Evolutionary conservation across 352 stramenopile species (phyloP).

Genomic region (Globisporangium lucens): DNA sequence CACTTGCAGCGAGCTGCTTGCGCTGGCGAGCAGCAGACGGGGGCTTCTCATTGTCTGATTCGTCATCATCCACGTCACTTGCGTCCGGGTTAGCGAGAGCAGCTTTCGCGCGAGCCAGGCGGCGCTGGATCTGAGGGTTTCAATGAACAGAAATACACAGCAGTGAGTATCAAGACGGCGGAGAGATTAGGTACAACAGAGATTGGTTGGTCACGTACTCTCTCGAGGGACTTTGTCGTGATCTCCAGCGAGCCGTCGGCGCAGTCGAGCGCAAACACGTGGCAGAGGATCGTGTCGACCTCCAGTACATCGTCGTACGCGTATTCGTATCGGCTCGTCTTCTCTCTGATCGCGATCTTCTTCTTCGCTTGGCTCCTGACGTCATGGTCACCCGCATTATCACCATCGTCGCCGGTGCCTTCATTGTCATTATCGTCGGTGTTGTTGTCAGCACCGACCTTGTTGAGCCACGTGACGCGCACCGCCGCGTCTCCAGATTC

Average conservation of each 20-base stretch:
- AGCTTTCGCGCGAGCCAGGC: conserved; percentile 1
- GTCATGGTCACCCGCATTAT: too few relatives aligned
- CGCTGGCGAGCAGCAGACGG: neutral
- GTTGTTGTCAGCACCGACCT: conserved; percentile 3
- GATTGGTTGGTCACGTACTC: conserved; percentile 25
- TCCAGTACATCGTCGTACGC: conserved; percentile 59
- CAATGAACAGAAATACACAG: neutral
- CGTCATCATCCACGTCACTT: neutral
- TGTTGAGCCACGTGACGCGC: conserved; percentile 64
- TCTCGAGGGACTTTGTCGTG: conserved; percentile 53
- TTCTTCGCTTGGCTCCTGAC: too few relatives aligned
- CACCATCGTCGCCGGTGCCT: neutral
- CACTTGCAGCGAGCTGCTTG: neutral
- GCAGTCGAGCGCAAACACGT: conserved; percentile 31
- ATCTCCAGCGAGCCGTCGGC: conserved; percentile 38
- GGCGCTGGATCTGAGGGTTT: conserved; percentile 1
- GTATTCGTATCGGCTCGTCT: conserved; percentile 32
- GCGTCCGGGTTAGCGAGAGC: neutral
- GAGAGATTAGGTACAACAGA: too few relatives aligned
- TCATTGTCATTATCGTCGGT: neutral
- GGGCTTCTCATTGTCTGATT: conserved; percentile 6
- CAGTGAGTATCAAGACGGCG: neutral
- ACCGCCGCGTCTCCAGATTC: conserved; percentile 36
- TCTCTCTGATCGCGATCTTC: neutral
- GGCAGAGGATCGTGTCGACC: conserved; percentile 21